phyloP scores from a whole-genome alignment of 2,329 filamentous ascomycete genomes.

The Monilinia laxa region DNA sequence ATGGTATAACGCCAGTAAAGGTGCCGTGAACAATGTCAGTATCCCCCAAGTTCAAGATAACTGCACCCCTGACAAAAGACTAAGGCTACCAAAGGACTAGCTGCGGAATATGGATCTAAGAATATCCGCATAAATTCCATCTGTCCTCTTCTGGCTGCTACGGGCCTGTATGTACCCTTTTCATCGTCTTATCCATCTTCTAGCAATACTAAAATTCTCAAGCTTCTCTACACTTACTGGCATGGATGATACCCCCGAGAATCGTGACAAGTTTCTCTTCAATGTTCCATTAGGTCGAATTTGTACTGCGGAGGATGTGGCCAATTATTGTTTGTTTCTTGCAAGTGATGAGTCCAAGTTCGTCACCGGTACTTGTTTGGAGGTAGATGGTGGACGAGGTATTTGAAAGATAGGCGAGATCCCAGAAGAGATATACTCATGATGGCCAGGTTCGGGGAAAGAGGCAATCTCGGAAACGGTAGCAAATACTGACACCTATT shows the following conservation, averaged over 20 bases:
- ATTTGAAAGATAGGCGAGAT: conserved; percentile 29
- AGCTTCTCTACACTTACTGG: conserved; percentile 52
- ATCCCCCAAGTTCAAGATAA: conserved; percentile 26
- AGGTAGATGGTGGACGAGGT: conserved; percentile 57
- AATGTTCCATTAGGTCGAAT: conserved; percentile 55
- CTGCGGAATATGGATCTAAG: conserved; percentile 69
- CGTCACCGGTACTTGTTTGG: conserved; percentile 69
- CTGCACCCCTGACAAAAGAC: conserved; percentile 12
- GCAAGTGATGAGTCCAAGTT: conserved; percentile 71
- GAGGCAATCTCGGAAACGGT: background rate
- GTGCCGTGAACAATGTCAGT: conserved; percentile 50
- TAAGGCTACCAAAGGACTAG: conserved; percentile 64
- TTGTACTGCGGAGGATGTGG: conserved; percentile 63
- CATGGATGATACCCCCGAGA: conserved; percentile 62
- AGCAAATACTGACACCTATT: background rate
- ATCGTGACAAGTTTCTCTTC: conserved; percentile 54
- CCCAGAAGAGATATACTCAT: background rate
- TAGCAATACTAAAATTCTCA: conserved; percentile 29
- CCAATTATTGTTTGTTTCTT: conserved; percentile 68
- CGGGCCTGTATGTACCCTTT: conserved; percentile 49
- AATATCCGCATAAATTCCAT: conserved; percentile 73
- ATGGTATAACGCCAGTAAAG: conserved; percentile 52
- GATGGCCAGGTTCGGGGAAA: background rate
- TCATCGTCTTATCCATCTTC: background rate
- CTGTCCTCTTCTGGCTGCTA: conserved; percentile 66